These are phyloP conservation scores for Yamadazyma membranifaciens DNA, from an alignment of 1,139 yeast genomes.

Conservation along the genomic window DNA sequence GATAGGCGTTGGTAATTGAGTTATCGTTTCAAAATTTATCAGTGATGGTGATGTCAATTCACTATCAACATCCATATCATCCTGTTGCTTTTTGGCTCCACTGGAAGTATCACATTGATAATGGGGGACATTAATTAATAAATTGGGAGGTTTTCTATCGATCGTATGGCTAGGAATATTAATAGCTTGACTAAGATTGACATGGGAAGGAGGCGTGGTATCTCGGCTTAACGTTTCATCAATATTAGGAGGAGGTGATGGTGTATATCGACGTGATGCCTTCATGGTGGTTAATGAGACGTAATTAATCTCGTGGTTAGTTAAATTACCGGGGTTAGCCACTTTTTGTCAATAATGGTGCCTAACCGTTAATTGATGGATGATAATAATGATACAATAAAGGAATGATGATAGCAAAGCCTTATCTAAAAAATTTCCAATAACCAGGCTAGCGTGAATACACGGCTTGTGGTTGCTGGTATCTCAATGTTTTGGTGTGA, in stretches of 20 bases:
- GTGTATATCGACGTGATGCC: slow-evolving; percentile 3
- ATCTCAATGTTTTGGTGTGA: too few relatives aligned
- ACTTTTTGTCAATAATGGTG: too few relatives aligned
- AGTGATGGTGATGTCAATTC: slow-evolving; percentile 7
- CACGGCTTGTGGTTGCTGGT: too few relatives aligned
- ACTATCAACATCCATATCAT: slow-evolving; percentile 5
- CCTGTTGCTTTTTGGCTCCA: background rate
- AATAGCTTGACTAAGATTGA: background rate
- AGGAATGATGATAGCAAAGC: too few relatives aligned
- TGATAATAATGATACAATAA: too few relatives aligned
- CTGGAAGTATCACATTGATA: background rate
- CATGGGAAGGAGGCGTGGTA: background rate
- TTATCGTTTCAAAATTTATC: slow-evolving; percentile 45
- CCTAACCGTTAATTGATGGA: background rate
- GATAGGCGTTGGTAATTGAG: slow-evolving; percentile 60
- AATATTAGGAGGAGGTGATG: slow-evolving; percentile 8
- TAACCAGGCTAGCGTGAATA: too few relatives aligned
- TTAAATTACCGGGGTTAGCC: too few relatives aligned
- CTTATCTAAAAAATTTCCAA: too few relatives aligned
- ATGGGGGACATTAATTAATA: slow-evolving; percentile 7
- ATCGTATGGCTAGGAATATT: background rate
- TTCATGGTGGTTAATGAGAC: too few relatives aligned
- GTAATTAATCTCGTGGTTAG: background rate
- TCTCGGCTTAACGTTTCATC: background rate
- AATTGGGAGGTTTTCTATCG: slow-evolving; percentile 2